Percentiles rank a stretch among this genome's conserved stretches.
These are phyloP conservation scores for Penicillium brevicompactum DNA, from an alignment of 2,329 filamentous ascomycete species.

Conservation along the genomic window DNA sequence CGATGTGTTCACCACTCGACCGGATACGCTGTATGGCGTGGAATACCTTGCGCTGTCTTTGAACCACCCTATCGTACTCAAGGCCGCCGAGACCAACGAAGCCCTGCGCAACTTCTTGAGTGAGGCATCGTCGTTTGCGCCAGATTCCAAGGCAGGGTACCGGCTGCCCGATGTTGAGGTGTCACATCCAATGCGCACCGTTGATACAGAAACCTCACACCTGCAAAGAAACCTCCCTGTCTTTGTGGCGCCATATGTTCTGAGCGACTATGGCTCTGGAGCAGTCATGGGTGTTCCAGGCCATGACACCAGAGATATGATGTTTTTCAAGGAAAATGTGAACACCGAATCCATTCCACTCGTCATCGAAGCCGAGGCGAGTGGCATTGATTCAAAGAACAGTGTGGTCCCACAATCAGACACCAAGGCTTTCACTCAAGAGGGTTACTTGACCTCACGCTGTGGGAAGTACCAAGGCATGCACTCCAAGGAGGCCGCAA, in stretches of 20 bases:
- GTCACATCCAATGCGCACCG: constrained; percentile 64
- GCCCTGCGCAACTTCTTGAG: constrained; percentile 70
- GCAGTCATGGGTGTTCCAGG: constrained; percentile 91
- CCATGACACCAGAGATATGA: constrained; percentile 76
- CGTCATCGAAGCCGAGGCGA: constrained; percentile 57
- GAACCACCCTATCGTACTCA: constrained; percentile 68
- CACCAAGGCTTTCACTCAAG: constrained; percentile 59
- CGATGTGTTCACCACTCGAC: constrained; percentile 79
- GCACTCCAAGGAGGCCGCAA: constrained; percentile 63
- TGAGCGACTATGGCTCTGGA: constrained; percentile 82
- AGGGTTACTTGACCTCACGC: constrained; percentile 68
- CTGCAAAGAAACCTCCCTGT: constrained; percentile 62
- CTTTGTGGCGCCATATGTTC: constrained; percentile 81
- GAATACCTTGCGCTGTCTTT: constrained; percentile 81
- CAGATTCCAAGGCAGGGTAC: constrained; percentile 66
- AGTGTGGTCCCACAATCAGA: constrained; percentile 42
- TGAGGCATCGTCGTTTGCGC: constrained; percentile 53
- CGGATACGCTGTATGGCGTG: constrained; percentile 84
- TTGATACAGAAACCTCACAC: constrained; percentile 52
- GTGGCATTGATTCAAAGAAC: constrained; percentile 20
- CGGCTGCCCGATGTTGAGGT: constrained; percentile 63
- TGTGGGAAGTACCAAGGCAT: constrained; percentile 68
- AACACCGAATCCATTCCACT: constrained; percentile 61
- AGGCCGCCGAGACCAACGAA: constrained; percentile 61
- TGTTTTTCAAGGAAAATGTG: constrained; percentile 76